These are phyloP conservation scores for Strigomonas galati DNA, from an alignment of 208 protist species.

Conservation along the genomic window DNA sequence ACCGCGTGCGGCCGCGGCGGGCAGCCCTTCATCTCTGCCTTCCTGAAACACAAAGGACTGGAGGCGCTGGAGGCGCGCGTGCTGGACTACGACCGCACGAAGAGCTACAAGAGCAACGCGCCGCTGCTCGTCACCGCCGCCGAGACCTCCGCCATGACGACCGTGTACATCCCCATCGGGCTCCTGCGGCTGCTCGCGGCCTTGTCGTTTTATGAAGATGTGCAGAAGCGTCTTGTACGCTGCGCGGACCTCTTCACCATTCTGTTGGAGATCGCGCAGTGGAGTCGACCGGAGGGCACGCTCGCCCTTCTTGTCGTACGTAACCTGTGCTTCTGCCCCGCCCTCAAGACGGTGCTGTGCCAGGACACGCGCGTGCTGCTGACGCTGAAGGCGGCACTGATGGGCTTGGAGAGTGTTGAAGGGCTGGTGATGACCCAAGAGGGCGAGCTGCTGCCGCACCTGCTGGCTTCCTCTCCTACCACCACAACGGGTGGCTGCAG, in stretches of 20 bases:
- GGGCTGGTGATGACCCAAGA: not conserved
- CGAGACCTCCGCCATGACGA: too few relatives aligned
- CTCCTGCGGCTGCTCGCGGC: constrained; percentile 54
- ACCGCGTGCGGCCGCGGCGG: not conserved
- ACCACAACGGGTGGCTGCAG: too few relatives aligned
- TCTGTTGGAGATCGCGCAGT: constrained; percentile 48
- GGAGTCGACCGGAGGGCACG: constrained; percentile 21
- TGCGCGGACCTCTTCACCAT: constrained; percentile 48
- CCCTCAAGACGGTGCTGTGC: constrained; percentile 62
- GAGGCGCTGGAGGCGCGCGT: constrained; percentile 18
- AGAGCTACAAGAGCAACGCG: too few relatives aligned
- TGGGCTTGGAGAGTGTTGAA: constrained; percentile 28
- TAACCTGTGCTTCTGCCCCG: constrained; percentile 65
- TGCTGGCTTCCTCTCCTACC: not conserved
- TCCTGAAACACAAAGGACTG: constrained; percentile 19
- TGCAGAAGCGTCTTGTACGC: constrained; percentile 35
- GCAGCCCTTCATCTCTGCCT: constrained; percentile 18
- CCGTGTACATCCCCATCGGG: not conserved
- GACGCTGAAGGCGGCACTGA: constrained; percentile 60
- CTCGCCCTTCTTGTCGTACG: constrained; percentile 65
- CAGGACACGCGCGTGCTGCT: constrained; percentile 71
- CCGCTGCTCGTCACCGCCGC: too few relatives aligned
- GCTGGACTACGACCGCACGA: constrained; percentile 14
- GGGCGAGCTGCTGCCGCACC: not conserved
- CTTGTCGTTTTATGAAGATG: constrained; percentile 46